Evolutionary conservation across 208 protist species (phyloP).

Genomic region (Crithidia expoeki): DNA sequence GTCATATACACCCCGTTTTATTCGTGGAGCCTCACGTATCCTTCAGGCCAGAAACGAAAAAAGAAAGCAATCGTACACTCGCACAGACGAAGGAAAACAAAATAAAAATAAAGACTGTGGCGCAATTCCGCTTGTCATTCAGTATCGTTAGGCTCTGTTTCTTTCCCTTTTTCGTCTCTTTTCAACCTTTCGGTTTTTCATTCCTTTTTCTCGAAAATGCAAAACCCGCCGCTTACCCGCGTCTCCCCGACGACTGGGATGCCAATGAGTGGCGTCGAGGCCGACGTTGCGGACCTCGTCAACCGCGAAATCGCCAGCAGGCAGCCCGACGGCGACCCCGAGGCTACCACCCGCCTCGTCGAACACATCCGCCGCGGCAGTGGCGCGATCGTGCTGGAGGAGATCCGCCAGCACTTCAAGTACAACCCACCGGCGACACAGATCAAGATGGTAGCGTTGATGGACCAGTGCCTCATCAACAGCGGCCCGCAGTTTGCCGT

Average conservation of each 20-base stretch:
- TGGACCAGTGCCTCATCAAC: constrained; percentile 80
- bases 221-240: background rate
- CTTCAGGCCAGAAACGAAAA: too few relatives aligned
- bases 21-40: too few relatives aligned
- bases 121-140: background rate
- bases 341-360: constrained; percentile 58
- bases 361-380: constrained; percentile 75
- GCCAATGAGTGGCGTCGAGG: constrained; percentile 6
- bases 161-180: constrained; percentile 4
- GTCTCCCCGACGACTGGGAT: constrained; percentile 11
- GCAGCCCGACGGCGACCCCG: constrained; percentile 54
- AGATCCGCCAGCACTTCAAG: constrained; percentile 79
- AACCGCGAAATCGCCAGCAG: constrained; percentile 35
- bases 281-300: constrained; percentile 36
- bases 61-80: background rate
- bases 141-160: constrained; percentile 6
- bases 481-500: constrained; percentile 76
- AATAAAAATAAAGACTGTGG: background rate
- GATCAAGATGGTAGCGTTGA: constrained; percentile 66
- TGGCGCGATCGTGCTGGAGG: constrained; percentile 66
- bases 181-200: background rate
- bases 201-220: constrained; percentile 7
- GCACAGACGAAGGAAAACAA: too few relatives aligned
- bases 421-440: constrained; percentile 63
- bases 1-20: background rate